Conservation (phyloP, 2,329 filamentous ascomycete species). For the Diaporthe helianthi region DNA sequence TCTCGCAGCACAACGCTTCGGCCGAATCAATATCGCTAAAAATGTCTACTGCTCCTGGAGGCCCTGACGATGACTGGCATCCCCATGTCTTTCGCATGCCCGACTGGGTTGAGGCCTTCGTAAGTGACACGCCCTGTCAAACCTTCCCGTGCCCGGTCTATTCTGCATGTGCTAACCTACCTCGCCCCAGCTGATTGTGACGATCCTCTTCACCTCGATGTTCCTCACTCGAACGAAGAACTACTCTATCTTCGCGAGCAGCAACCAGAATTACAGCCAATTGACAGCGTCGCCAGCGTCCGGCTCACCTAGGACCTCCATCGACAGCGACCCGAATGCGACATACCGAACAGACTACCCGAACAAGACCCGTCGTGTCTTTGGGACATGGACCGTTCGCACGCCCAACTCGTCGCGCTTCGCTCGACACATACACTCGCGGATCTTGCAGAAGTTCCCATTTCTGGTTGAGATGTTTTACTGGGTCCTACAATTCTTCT, state of each 20-base stretch:
- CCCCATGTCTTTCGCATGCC: conserved; percentile 41
- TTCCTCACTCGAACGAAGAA: conserved; percentile 46
- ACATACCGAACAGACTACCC: conserved; percentile 39
- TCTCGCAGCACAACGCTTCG: not conserved
- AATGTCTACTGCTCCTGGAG: conserved; percentile 21
- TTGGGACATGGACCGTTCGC: conserved; percentile 43
- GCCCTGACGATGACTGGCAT: conserved; percentile 32
- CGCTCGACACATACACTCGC: conserved; percentile 62
- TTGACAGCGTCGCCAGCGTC: conserved; percentile 32
- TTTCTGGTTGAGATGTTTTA: conserved; percentile 79
- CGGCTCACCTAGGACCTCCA: conserved; percentile 33
- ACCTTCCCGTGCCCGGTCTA: not conserved
- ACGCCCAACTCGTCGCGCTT: conserved; percentile 67
- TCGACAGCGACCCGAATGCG: conserved; percentile 35
- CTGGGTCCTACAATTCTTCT: conserved; percentile 70
- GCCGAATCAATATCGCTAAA: not conserved
- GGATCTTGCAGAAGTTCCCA: conserved; percentile 68
- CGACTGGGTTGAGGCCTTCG: conserved; percentile 45
- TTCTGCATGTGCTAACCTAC: not conserved
- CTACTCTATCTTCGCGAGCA: conserved; percentile 43
- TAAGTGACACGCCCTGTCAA: conserved; percentile 39
- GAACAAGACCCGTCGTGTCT: conserved; percentile 41
- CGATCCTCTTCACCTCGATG: conserved; percentile 48
- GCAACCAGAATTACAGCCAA: conserved; percentile 28
- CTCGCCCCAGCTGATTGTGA: conserved; percentile 44